phyloP scores from a whole-genome alignment of 768 basidiomycete species.

The Suillus clintonianus region DNA sequence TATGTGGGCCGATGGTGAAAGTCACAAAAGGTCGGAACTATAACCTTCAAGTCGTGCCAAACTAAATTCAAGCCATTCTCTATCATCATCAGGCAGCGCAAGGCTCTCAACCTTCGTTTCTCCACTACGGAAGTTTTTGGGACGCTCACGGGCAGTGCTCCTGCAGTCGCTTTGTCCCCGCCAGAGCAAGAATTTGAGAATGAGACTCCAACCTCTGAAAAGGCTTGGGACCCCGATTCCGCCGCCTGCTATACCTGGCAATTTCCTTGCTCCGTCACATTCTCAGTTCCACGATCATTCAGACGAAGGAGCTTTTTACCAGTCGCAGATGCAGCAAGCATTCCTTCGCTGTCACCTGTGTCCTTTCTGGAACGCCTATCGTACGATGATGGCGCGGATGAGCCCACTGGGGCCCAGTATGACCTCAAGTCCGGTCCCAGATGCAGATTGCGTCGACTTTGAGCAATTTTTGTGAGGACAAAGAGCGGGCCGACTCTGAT shows the following conservation, averaged over 20 bases:
- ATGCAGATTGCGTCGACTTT: conserved; percentile 44
- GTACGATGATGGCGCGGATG: conserved; percentile 38
- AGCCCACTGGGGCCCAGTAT: conserved; percentile 21
- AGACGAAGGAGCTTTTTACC: conserved; percentile 91
- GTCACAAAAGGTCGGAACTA: conserved; percentile 5
- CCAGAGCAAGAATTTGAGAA: conserved; percentile 16
- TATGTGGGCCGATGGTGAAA: conserved; percentile 32
- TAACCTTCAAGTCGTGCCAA: too few relatives aligned
- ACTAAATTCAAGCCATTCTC: neutral
- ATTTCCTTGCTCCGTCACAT: conserved; percentile 42
- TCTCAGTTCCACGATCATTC: conserved; percentile 48
- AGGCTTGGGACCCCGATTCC: conserved; percentile 1
- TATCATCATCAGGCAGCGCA: conserved; percentile 41
- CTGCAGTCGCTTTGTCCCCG: conserved; percentile 29
- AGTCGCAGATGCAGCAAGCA: conserved; percentile 66
- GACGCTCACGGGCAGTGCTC: conserved; percentile 40
- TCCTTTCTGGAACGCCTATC: conserved; percentile 57
- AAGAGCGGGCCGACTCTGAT: too few relatives aligned
- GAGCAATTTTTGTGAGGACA: too few relatives aligned
- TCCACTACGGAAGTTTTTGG: conserved; percentile 70
- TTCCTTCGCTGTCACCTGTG: conserved; percentile 64
- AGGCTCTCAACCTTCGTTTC: conserved; percentile 60
- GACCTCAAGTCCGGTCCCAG: conserved; percentile 47
- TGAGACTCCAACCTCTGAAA: conserved; percentile 16
- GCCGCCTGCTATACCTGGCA: conserved; percentile 13